Base-by-base conservation (phyloP, 495 filamentous ascomycete species). In the Neurospora tetrasperma region DNA sequence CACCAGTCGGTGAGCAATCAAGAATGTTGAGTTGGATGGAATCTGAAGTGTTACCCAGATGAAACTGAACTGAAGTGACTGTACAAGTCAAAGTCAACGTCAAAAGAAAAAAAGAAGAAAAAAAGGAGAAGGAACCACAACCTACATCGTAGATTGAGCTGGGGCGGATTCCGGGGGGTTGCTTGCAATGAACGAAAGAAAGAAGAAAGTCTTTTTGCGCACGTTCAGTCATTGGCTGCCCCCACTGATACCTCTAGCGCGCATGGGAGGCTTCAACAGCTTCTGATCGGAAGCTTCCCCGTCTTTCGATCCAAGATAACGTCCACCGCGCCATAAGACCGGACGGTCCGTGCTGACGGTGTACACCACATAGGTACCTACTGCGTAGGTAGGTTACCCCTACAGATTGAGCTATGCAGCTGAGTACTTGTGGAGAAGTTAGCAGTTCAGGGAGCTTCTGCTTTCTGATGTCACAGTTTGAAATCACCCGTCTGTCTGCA, bases 181-280 rank as follows among this genome's bases (percentile, higher is more conserved):
- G 42, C 70, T 71, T 71, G 69, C 3, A 59, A 38, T 42, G 62
- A 62, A 38, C 48, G 62, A 62, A 69, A 39, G 39, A 39, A 39
- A 5, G 44, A 48, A 71, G 40, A 39, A 73, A 69, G 39, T 71
- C 69, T 74, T 35, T 66, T 38, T 71, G 73, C 46, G n/a, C 23
- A 35, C 40, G 40, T 44, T 44, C 70, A 44, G 46, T 59, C 39
- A 74, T 74, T 74, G 73, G 73, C 54, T 68, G 69, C 73, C 62
- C 62, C 73, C 73, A 71, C 48, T 38, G 54, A 35, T 35, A n/a
- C n/a, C n/a, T n/a, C n/a, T n/a, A 66, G 54, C 54, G 27, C 27
- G 14, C 27, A 35, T 62, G 23, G 54, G 11, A 35, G 31, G 54
- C 54, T 73, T 62, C 44, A 14, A 31, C 27, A 27, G n/a, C 44